Base-by-base conservation (phyloP, 148 eudicot species). In the Salicornia ramosissima region DNA sequence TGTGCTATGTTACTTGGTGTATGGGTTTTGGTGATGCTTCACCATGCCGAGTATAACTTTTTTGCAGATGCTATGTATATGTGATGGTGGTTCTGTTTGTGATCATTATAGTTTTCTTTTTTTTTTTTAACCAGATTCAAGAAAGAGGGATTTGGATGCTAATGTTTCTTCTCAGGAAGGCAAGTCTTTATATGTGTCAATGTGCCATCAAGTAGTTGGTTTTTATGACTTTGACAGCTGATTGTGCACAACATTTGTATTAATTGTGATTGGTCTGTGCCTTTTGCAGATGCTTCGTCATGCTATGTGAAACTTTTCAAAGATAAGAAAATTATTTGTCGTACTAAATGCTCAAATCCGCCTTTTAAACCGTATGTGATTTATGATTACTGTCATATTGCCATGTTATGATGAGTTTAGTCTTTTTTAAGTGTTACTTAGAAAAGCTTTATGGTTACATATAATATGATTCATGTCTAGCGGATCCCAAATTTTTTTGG, bases 321-420 rank as follows among this genome's bases (percentile, higher is more conserved):
- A 72, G 86, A 83, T 24, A 1, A 21, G 15, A 83, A 78, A 68
- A 2, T 65, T 36, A 80, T 83, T 62, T 77, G 83, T 62, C 81
- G 71, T 47, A 62, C 79, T 2, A 52, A 81, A 63, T 80, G 83
- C 78, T 47, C 33, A 4, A 72, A 75, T 47, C 77, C 81, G 53
- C 86, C 81, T 14, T 19, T 80, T 72, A 51, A 57, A 66, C 59
- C 64, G 83, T 83, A 80, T 31, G 81, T 69, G 42, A 6, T 51
- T 54, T 11, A 16, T 71, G 51, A 24, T 39, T 64, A 2, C 34
- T 28, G 33, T 15, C 10, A 0, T 62, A 15, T 67, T 28, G 15
- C 21, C 0, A 43, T 21, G 22, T n/a, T n/a, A n/a, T n/a, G n/a
- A n/a, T n/a, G n/a, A n/a, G n/a, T n/a, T n/a, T n/a, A n/a, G n/a